Conservation (phyloP, 352 stramenopile species). For the Pythium monospermum region DNA sequence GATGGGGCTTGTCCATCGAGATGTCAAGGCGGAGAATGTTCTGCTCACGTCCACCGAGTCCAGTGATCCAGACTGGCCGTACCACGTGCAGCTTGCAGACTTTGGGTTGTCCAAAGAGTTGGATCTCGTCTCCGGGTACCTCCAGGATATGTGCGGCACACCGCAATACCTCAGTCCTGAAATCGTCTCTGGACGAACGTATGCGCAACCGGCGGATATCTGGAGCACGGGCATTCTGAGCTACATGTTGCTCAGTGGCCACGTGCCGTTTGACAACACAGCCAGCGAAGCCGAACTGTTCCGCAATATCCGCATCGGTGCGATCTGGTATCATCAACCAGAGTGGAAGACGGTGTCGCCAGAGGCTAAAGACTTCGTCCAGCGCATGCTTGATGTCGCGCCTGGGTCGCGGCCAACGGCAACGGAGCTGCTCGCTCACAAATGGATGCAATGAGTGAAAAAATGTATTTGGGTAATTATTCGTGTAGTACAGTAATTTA, state of each 20-base stretch:
- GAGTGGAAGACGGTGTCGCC: constrained; percentile 80
- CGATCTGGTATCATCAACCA: constrained; percentile 89
- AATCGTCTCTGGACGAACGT: constrained; percentile 88
- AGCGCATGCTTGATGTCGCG: constrained; percentile 83
- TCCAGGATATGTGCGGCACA: constrained; percentile 93
- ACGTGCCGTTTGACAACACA: constrained; percentile 52
- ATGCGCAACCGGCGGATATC: constrained; percentile 92
- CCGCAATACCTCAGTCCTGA: constrained; percentile 96
- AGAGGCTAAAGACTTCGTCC: constrained; percentile 83
- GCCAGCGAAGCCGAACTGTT: constrained; percentile 46
- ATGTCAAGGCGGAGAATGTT: constrained; percentile 85
- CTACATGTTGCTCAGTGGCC: constrained; percentile 85
- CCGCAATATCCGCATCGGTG: constrained; percentile 86
- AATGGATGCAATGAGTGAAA: constrained; percentile 33
- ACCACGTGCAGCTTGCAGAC: constrained; percentile 88
- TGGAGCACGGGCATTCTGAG: constrained; percentile 95
- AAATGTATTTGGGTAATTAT: neutral
- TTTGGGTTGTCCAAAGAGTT: constrained; percentile 90
- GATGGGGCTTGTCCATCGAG: constrained; percentile 88
- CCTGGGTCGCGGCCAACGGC: constrained; percentile 59
- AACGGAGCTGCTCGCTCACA: constrained; percentile 45
- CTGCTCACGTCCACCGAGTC: constrained; percentile 36
- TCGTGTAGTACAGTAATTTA: constrained; percentile 22
- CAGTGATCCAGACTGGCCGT: constrained; percentile 33
- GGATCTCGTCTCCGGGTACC: constrained; percentile 77